Evolutionary conservation across 805 yeast species (phyloP), one percentile per base, ranked within the genome.

Genomic region (Yarrowia yakushimensis): DNA sequence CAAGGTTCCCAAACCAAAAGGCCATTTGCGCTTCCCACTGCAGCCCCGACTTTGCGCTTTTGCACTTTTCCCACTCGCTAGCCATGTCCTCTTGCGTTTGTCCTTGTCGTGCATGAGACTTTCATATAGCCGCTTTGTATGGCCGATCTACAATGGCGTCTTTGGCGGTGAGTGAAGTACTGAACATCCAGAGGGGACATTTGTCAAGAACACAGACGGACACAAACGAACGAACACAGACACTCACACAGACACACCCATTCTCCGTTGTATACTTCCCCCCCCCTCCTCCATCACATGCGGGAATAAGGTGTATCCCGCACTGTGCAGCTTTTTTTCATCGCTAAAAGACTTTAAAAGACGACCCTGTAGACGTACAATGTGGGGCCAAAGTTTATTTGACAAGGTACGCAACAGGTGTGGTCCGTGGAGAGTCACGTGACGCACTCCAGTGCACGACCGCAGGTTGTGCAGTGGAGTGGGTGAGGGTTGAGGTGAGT

Each of bases 111-210:
- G 52, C 52, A 30, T 45, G 39, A 48, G 55, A 48, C 55, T 48
- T 48, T 48, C 55, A 48, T 48, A 48, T 48, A 48, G 55, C 55
- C 55, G 55, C 55, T 48, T 48, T 48, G 55, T 48, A 39, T 48
- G 25, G 27, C 27, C 55, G 55, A 48, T 48, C 55, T 31, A 48
- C 55, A 48, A 48, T 48, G 55, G 55, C 39, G 55, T 48, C 55
- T 33, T 48, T 30, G 55, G 31, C 39, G n/a, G n/a, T n/a, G n/a
- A n/a, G n/a, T n/a, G n/a, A n/a, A n/a, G n/a, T n/a, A n/a, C n/a
- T n/a, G n/a, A n/a, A n/a, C n/a, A n/a, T n/a, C n/a, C n/a, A n/a
- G n/a, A n/a, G n/a, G n/a, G n/a, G n/a, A n/a, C n/a, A n/a, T n/a
- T n/a, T n/a, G n/a, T n/a, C n/a, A n/a, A n/a, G n/a, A n/a, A n/a